Evolutionary conservation across 208 protist genomes (phyloP).

Genomic region (Acanthamoeba healyi): DNA sequence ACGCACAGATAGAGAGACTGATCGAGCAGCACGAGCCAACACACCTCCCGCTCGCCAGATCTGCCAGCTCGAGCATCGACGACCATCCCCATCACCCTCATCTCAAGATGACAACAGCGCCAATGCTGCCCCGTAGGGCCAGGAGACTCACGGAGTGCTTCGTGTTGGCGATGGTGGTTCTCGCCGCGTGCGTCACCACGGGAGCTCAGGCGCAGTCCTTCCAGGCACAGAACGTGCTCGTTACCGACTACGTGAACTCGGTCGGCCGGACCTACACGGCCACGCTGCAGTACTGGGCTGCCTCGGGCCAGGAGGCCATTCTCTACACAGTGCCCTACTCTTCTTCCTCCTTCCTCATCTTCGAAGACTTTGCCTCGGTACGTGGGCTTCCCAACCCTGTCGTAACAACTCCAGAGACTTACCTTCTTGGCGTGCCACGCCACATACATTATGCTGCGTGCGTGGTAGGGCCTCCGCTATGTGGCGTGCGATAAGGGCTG

Average conservation of each 20-base stretch:
- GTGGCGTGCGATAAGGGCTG: neutral
- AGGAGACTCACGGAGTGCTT: too few relatives aligned
- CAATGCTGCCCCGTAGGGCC: too few relatives aligned
- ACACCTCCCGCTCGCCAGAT: too few relatives aligned
- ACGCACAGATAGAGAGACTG: too few relatives aligned
- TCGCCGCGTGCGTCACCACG: neutral
- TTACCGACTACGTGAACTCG: neutral
- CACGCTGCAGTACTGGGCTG: neutral
- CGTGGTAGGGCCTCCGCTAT: neutral
- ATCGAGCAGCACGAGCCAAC: too few relatives aligned
- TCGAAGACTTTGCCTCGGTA: neutral
- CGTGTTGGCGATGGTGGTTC: neutral
- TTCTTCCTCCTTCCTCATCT: neutral
- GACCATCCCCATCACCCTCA: too few relatives aligned
- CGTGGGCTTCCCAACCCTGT: too few relatives aligned
- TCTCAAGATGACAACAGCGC: too few relatives aligned
- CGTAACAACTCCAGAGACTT: too few relatives aligned
- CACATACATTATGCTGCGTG: too few relatives aligned
- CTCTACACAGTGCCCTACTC: neutral
- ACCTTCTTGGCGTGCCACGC: too few relatives aligned
- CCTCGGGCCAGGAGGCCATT: neutral
- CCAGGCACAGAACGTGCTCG: neutral
- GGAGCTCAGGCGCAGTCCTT: neutral
- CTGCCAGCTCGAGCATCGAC: too few relatives aligned
- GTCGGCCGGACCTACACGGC: neutral